Percentiles rank a stretch among this genome's conserved stretches.
phyloP scores from a whole-genome alignment of 495 filamentous ascomycete genomes.

The Penicillium paradoxum region DNA sequence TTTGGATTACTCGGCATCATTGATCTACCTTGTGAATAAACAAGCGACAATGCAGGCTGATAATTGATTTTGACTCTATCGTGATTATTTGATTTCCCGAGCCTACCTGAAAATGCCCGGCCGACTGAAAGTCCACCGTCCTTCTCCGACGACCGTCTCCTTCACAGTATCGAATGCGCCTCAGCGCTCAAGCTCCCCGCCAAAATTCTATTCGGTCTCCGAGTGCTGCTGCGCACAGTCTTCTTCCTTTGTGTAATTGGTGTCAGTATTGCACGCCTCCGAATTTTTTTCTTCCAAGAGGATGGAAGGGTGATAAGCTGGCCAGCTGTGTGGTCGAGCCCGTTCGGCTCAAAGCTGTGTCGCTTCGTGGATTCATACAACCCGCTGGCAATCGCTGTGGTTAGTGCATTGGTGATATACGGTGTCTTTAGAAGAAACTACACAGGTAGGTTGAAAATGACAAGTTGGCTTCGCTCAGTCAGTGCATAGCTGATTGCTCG shows the following conservation, averaged over 20 bases:
- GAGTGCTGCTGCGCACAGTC: slow-evolving; percentile 47
- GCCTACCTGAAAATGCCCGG: slow-evolving; percentile 32
- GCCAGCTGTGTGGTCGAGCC: slow-evolving; percentile 33
- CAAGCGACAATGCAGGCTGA: background rate
- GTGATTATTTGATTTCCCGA: background rate
- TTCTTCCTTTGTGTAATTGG: slow-evolving; percentile 39
- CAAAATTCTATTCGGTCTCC: slow-evolving; percentile 46
- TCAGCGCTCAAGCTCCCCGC: slow-evolving; percentile 50
- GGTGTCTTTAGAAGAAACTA: slow-evolving; percentile 47
- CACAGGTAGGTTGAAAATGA: slow-evolving; percentile 34
- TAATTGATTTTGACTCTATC: background rate
- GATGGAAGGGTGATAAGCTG: slow-evolving; percentile 23
- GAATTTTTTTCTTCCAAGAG: slow-evolving; percentile 21
- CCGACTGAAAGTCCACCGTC: slow-evolving; percentile 61
- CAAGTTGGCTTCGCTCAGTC: background rate
- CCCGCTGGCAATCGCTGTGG: slow-evolving; percentile 23
- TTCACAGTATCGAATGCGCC: slow-evolving; percentile 77
- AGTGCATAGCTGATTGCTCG: slow-evolving; percentile 23
- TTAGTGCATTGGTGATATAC: slow-evolving; percentile 35
- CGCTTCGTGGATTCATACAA: slow-evolving; percentile 35
- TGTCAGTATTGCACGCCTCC: slow-evolving; percentile 36
- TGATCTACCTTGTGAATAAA: background rate
- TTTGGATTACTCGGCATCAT: background rate
- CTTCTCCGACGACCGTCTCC: slow-evolving; percentile 79
- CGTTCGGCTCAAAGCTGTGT: slow-evolving; percentile 25